Base-by-base conservation (phyloP, 805 yeast species). In the Yarrowia sp. region DNA sequence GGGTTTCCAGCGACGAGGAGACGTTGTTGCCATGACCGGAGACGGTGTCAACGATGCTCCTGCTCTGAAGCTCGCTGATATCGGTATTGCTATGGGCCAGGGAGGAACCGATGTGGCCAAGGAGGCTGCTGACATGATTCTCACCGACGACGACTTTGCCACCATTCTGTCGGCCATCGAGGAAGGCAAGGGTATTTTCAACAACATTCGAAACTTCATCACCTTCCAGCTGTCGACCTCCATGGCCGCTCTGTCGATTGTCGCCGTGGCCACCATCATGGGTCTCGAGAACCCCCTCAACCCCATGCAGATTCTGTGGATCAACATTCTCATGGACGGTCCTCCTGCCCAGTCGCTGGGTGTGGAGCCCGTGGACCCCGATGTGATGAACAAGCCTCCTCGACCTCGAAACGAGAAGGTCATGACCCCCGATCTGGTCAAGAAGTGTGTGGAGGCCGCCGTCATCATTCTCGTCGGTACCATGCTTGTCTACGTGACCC, bases 341-440 rank as follows among this genome's bases (percentile, higher is more conserved):
- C 99, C 99, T 11, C 99, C 99, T 4, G 98, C 98, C 1, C 99
- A 94, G 80, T 90, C 97, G 0, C 82, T 94, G 53, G 99, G 99
- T 70, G 98, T 95, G 41, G 99, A 94, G 79, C 97, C 97, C 0
- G 98, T 94, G 14, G 98, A 94, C 76, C 92, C 90, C 71, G 97
- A 90, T 77, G 97, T 94, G 46, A 93, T 94, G 98, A 87, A 85
- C 71, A 90, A 89, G 76, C 98, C 98, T n/a, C 99, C 99, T 67
- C 87, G 99, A 79, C 84, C 87, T 66, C 87, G 98, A 77, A 83
- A 86, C 69, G 98, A 94, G 71, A 88, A 88, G 75, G 95, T 95
- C 69, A 81, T 95, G 73, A 92, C 98, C 1, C 75, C 77, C 14
- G 81, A 82, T 10, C 88, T 94, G 36, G 80, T 93, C 69, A 86